phyloP scores from a whole-genome alignment of 192 early-diverging fungal genomes.

The Coemansia sp. region DNA sequence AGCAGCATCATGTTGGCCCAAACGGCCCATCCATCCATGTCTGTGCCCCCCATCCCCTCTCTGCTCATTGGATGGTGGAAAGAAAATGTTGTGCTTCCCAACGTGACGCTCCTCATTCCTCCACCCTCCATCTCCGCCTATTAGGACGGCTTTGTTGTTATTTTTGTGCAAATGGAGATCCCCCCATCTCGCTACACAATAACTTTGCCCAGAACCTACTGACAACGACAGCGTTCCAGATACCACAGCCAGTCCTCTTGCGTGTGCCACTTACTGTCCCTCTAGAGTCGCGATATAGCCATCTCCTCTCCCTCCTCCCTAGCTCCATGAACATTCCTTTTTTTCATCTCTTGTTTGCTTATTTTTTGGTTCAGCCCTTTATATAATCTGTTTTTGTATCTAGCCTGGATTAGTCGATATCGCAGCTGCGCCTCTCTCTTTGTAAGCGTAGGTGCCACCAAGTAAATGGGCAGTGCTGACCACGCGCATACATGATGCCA shows the following conservation, averaged over 20 bases:
- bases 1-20: not conserved
- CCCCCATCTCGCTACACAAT: not conserved
- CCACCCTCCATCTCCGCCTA: not conserved
- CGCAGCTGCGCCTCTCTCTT: not conserved
- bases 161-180: not conserved
- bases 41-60: not conserved
- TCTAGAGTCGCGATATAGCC: not conserved
- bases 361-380: not conserved
- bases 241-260: not conserved
- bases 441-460: not conserved
- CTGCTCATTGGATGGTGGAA: not conserved
- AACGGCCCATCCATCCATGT: not conserved
- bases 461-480: not conserved
- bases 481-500: not conserved
- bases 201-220: no score
- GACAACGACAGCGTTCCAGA: not conserved
- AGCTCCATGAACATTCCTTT: not conserved
- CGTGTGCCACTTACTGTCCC: not conserved
- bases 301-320: not conserved
- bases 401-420: not conserved
- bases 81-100: conserved; percentile 6
- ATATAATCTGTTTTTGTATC: not conserved
- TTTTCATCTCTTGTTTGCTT: not conserved
- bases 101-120: not conserved
- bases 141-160: not conserved